phyloP scores from a whole-genome alignment of 305 asterid species.

The Fraxinus latifolia region DNA sequence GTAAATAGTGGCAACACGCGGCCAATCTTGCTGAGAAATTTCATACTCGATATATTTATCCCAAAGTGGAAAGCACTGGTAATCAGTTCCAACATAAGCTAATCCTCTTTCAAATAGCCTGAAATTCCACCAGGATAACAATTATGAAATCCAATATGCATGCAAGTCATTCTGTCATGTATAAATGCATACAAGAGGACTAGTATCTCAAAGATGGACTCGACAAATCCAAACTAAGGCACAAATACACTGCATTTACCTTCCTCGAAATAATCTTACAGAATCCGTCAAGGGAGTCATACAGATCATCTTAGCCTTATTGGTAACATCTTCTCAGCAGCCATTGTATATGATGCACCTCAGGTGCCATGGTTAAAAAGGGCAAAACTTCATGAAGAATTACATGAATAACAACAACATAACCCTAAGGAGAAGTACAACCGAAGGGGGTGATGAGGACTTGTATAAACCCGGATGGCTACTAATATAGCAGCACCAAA shows the following conservation, averaged over 20 bases:
- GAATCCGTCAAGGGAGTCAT: constrained; percentile 61
- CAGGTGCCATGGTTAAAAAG: constrained; percentile 76
- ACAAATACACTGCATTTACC: constrained; percentile 67
- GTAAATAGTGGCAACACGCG: constrained; percentile 77
- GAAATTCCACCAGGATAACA: constrained; percentile 31
- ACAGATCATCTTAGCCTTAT: constrained; percentile 76
- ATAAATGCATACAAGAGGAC: constrained; percentile 26
- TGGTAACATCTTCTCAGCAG: constrained; percentile 74
- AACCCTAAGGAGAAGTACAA: constrained; percentile 49
- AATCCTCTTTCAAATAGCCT: constrained; percentile 97
- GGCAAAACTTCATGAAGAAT: constrained; percentile 57
- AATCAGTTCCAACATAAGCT: constrained; percentile 93
- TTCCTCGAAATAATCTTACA: constrained; percentile 79
- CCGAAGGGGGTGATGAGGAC: constrained; percentile 39
- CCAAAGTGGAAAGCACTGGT: constrained; percentile 88
- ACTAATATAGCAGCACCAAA: constrained; percentile 41
- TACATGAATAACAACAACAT: constrained; percentile 53
- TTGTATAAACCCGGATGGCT: constrained; percentile 34
- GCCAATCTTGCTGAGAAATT: constrained; percentile 82
- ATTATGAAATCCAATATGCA: constrained; percentile 27
- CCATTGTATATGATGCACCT: constrained; percentile 76
- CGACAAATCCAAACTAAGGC: constrained; percentile 55
- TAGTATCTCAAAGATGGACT: constrained; percentile 57
- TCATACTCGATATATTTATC: constrained; percentile 94
- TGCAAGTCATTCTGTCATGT: constrained; percentile 20